These are phyloP conservation scores for Blastobotrys malaysiensis DNA, from an alignment of 1,139 yeast species.

Conservation along the genomic window DNA sequence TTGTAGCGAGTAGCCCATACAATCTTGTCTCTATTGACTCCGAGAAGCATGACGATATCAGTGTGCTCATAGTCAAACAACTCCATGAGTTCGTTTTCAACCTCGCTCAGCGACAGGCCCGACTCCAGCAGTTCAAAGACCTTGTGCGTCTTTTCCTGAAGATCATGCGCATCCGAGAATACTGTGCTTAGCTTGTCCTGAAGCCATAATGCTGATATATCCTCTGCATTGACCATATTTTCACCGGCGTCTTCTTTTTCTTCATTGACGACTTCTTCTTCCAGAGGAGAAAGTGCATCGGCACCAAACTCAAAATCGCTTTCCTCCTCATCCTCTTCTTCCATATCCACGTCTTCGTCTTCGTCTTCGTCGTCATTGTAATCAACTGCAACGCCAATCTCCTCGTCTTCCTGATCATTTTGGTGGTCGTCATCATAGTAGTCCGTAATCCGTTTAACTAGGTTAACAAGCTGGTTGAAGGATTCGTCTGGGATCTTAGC, in stretches of 20 bases:
- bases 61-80: slow-evolving; percentile 48
- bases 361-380: slow-evolving; percentile 28
- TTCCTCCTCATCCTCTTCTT: slow-evolving; percentile 31
- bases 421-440: slow-evolving; percentile 38
- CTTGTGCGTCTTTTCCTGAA: slow-evolving; percentile 32
- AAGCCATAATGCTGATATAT: slow-evolving; percentile 50
- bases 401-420: slow-evolving; percentile 42
- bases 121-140: slow-evolving; percentile 36
- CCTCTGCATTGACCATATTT: slow-evolving; percentile 30
- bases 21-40: slow-evolving; percentile 49
- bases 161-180: slow-evolving; percentile 37
- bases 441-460: slow-evolving; percentile 56
- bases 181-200: slow-evolving; percentile 39
- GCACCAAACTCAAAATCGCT: slow-evolving; percentile 27
- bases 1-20: slow-evolving; percentile 50
- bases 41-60: slow-evolving; percentile 44
- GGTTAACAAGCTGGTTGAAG: slow-evolving; percentile 49
- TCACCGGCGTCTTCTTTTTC: slow-evolving; percentile 29
- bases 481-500: slow-evolving; percentile 39
- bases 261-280: slow-evolving; percentile 19
- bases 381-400: slow-evolving; percentile 32
- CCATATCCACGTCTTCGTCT: slow-evolving; percentile 13
- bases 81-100: slow-evolving; percentile 50
- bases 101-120: slow-evolving; percentile 35
- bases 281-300: slow-evolving; percentile 23